Base-by-base conservation (phyloP, 1,284 basidiomycete species). In the Bjerkandera adusta region DNA sequence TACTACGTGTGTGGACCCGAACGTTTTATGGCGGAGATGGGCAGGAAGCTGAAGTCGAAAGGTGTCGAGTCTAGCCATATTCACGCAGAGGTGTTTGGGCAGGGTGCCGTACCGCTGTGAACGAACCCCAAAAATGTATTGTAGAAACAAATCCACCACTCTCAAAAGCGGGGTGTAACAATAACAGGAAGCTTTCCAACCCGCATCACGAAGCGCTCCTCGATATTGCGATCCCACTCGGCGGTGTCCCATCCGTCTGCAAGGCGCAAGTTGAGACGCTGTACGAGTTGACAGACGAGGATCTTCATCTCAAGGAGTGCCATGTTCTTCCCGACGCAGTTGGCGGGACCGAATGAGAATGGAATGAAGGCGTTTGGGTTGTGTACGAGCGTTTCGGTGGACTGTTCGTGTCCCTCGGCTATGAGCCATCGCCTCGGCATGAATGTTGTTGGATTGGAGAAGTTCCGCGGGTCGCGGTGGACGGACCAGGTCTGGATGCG, bases 1-100 rank as follows among this genome's bases (percentile, higher is more conserved):
- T 61, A 61, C 42, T 61, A 57, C 42, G 52, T 61, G 25, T 58
- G 58, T 25, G 60, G 60, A 5, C 60, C 60, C 27, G 56, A 49
- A 45, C 18, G 6, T 36, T 61, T 61, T 48, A 61, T 61, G 60
- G 49, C 43, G 10, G 57, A 57, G 27, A 49, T 56, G 26, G 36
- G 43, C 32, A 40, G 27, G 35, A 51, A 27, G 1, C 36, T 60
- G 36, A 56, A 55, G 43, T 48, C 43, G 38, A 46, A 47, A 3
- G 55, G 59, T 4, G 51, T 61, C 3, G 52, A 54, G 5, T 36
- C 26, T 12, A 12, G 15, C 33, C 37, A 55, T 37, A 51, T 61
- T 13, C 57, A 56, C 32, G 49, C 51, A 1, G 57, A 61, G 50
- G 53, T 58, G 20, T 61, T 59, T 29, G 58, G 59, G 5, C 48